Conservation (phyloP, 1,139 yeast species). For the Yarrowia galli region DNA sequence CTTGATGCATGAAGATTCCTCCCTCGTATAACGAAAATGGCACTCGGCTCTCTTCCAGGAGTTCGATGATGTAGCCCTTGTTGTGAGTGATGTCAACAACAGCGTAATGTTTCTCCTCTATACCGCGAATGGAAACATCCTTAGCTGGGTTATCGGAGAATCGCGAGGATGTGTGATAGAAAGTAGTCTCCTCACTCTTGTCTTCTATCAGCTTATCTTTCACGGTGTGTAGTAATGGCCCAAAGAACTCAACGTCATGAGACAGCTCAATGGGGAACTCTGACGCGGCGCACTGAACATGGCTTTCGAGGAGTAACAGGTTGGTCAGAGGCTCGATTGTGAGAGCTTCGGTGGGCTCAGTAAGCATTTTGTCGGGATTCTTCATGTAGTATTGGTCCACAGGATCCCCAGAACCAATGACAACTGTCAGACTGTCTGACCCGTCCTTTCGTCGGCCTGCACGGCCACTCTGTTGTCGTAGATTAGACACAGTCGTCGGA, state of each 20-base stretch:
- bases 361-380: constrained; percentile 58
- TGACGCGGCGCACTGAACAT: constrained; percentile 92
- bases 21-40: constrained; percentile 95
- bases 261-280: constrained; percentile 70
- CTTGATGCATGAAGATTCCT: constrained; percentile 93
- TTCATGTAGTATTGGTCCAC: constrained; percentile 83
- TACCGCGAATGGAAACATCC: constrained; percentile 75
- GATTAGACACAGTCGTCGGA: constrained; percentile 82
- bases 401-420: constrained; percentile 85
- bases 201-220: constrained; percentile 39
- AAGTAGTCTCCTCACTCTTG: constrained; percentile 31
- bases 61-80: constrained; percentile 80
- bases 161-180: constrained; percentile 49
- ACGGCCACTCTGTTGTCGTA: constrained; percentile 95
- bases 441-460: constrained; percentile 74
- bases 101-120: constrained; percentile 77
- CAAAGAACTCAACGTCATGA: constrained; percentile 66
- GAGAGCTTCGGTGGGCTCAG: constrained; percentile 55
- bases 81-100: constrained; percentile 86
- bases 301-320: constrained; percentile 71
- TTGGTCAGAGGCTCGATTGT: constrained; percentile 62
- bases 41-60: constrained; percentile 87
- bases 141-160: constrained; percentile 59
- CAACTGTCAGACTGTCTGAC: constrained; percentile 73
- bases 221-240: constrained; percentile 39